Base-by-base conservation (phyloP, 2,329 filamentous ascomycete genomes). In the Alternaria triticina region DNA sequence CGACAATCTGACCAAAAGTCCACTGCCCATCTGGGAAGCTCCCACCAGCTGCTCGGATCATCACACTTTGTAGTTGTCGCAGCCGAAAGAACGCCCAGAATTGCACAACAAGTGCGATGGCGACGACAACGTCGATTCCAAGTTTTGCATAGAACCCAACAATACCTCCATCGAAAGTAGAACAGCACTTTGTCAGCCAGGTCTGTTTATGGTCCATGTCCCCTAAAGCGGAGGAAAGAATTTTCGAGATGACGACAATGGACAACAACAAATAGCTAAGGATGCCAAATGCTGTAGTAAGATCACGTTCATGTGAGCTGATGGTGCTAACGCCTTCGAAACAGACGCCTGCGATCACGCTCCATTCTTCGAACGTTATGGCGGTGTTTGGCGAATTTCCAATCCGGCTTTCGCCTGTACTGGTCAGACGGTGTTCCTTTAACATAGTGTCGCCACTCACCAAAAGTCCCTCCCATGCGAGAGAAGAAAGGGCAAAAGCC, bases 1-100 rank as follows among this genome's bases (percentile, higher is more conserved):
- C 62, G 3, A 69, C 66, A 17, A 73, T 70, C 36, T 73, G 71
- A 11, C 70, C 72, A 65, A 73, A 71, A 1, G 67, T 66, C 68
- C 67, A 73, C 13, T 70, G 54, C 6, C 44, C 57, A 28, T 72
- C 72, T 1, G 49, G 5, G 43, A 65, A 68, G 7, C 57, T 46
- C 9, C 62, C 60, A n/a, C 65, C 66, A 28, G 61, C 61, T 23
- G 56, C 57, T 36, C 45, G 43, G 12, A 57, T 59, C 54, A 74
- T 62, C 15, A 65, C 60, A 13, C 57, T 62, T 55, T 73, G 70
- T 11, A 73, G 54, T 13, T 54, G 47, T 23, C 61, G 63, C 9
- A 73, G 36, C 11, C 70, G 57, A 20, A 72, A 68, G 15, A 73
- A 58, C 3, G 66, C 62, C 72, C 72, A 74, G 10, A 72, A 55